Base-by-base conservation (phyloP, 495 filamentous ascomycete species). In the Trichocladium uniseriatum region DNA sequence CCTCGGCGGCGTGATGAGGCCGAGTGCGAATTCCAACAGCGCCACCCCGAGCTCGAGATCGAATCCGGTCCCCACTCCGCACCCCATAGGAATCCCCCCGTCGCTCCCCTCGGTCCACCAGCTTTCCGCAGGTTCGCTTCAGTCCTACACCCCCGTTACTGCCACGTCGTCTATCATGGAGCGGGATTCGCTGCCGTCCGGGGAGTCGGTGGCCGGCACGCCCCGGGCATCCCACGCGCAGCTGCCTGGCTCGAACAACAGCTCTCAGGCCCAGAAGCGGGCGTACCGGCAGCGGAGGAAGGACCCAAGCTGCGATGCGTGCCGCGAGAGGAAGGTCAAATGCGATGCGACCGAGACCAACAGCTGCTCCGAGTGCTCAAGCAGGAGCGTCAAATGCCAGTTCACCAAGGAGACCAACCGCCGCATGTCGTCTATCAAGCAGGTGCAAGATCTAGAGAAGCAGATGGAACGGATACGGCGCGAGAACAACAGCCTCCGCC, bases 381-480 rank as follows among this genome's bases (percentile, higher is more conserved):
- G 87, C 59, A 80, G 92, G 54, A 90, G 87, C 61, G 90, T 95
- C 41, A 94, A 92, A 62, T 98, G 92, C 61, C 91, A 95, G 65
- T 98, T 98, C 63, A 98, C 92, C 38, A 98, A 98, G 71, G 92
- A 98, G 66, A 97, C 92, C 18, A 98, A 98, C 67, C 81, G 94
- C 40, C 81, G 92, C 53, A 98, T 98, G 92, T 96, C 92, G 39
- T 95, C 90, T 13, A 96, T 97, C 65, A 98, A 97, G 81, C 92
- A 96, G 72, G 88, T 96, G 3, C 92, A 98, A 67, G 92, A 98
- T 66, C 73, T 98, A 20, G 90, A 97, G 65, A 94, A 87, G 67
- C 91, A 95, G 65, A 79, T 98, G 45, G 73, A 80, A 21, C 75
- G 78, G 34, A 76, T 87, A 31, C 83, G 79, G 55, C 77, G 84